Conservation (phyloP, 2,329 filamentous ascomycete genomes). For the Talaromyces sp. region DNA sequence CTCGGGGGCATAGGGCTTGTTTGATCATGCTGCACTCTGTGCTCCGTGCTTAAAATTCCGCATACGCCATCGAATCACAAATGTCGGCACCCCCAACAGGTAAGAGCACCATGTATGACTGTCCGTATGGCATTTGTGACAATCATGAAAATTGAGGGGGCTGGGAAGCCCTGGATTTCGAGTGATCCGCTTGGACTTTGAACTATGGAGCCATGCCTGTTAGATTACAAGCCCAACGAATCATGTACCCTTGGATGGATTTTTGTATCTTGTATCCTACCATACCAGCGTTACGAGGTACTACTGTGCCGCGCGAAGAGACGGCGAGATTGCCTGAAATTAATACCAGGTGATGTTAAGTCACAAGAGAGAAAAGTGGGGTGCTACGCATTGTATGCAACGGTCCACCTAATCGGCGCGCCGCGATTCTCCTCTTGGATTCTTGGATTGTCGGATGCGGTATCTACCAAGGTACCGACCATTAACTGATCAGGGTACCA, state of each 20-base stretch:
- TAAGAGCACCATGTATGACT: neutral
- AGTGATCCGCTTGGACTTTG: neutral
- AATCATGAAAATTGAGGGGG: slow-evolving; percentile 6
- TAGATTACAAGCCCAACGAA: neutral
- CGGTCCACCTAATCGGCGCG: neutral
- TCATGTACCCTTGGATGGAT: neutral
- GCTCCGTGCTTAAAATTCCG: neutral
- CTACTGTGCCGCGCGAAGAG: neutral
- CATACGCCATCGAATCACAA: neutral
- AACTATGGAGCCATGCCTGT: neutral
- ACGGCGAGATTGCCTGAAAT: neutral
- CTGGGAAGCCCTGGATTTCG: slow-evolving; percentile 1
- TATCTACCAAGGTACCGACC: neutral
- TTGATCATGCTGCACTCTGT: neutral
- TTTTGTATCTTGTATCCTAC: neutral
- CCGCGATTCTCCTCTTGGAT: neutral
- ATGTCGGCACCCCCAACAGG: neutral
- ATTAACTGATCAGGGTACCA: neutral
- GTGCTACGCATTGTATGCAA: neutral
- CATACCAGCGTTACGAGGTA: neutral
- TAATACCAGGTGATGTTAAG: slow-evolving; percentile 3
- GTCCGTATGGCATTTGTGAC: neutral
- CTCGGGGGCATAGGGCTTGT: neutral
- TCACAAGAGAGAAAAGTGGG: slow-evolving; percentile 7
- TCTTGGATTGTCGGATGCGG: neutral